Evolutionary conservation across 2,329 filamentous ascomycete genomes (phyloP), one percentile per base, ranked within the genome.

Genomic region (Tolypocladium tundrense): DNA sequence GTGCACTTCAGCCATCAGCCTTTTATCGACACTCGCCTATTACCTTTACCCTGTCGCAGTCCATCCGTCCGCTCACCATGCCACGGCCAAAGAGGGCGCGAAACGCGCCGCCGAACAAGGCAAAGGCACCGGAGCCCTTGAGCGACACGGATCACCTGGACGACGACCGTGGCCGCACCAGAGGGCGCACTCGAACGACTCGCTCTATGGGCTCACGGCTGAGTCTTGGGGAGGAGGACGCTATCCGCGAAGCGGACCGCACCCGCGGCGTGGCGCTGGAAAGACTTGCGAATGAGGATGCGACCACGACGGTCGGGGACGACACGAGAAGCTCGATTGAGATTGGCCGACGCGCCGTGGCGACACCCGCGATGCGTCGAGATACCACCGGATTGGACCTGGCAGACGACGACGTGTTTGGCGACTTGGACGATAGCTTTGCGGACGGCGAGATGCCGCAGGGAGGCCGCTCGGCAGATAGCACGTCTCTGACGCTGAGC

Each of bases 361-460:
- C 64, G 16, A 74, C 71, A 19, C 69, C 72, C 14, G 67, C 63
- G n/a, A 66, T 67, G 56, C 68, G 70, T 24, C 68, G 72, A 14
- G 75, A 81, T 54, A 74, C 71, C 3, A 79, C 77, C 1, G 79
- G 79, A 6, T 60, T 81, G 39, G 79, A 82, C 60, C 62, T 78
- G 55, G 73, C 72, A 50, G 79, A 80, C 58, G 74, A 76, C 55
- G 73, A 75, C 40, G 68, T 79, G 33, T 81, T 82, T 66, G 75
- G 75, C 14, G 70, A 75, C 55, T 65, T 79, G 9, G 75, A 73
- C 56, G 73, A 73, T 48, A 73, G 74, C 58, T 77, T 77, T 54
- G 71, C 72, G 11, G 73, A 76, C 41, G 73, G 73, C 13, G 67
- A 70, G 9, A 64, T 71, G 3, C 68, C 69, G 2, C 65, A 62